phyloP scores from a whole-genome alignment of 768 basidiomycete genomes.

The Roridomyces roridus region DNA sequence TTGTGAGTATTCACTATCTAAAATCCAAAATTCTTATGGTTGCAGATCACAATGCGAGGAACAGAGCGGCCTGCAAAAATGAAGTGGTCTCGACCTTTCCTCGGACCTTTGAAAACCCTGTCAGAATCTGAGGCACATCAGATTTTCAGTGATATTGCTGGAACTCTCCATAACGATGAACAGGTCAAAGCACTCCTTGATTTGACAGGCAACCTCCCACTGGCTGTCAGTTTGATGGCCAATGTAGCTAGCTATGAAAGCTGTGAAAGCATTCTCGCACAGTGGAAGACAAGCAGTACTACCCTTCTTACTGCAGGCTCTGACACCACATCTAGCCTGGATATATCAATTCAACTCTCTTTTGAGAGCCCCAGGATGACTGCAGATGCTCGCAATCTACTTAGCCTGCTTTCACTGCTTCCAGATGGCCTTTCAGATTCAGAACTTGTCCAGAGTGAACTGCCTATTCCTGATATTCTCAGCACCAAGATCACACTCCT shows the following conservation, averaged over 20 bases:
- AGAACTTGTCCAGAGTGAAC: neutral
- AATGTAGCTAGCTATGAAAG: conserved; percentile 5
- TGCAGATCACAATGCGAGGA: conserved; percentile 13
- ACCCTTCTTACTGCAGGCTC: conserved; percentile 4
- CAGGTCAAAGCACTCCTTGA: neutral
- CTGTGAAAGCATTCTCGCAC: neutral
- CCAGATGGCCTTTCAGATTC: conserved; percentile 9
- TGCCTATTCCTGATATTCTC: neutral
- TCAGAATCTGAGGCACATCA: conserved; percentile 4
- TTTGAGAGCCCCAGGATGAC: conserved; percentile 1
- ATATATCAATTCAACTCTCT: conserved; percentile 1
- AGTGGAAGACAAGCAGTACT: neutral
- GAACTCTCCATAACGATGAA: neutral
- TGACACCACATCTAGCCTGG: conserved; percentile 3
- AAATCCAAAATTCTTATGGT: neutral
- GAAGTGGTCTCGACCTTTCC: conserved; percentile 13
- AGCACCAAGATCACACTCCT: neutral
- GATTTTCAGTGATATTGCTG: conserved; percentile 8
- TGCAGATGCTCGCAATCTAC: neutral
- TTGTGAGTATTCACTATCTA: no score
- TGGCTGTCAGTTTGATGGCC: conserved; percentile 4
- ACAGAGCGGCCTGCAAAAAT: conserved; percentile 7
- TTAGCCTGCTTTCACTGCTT: neutral
- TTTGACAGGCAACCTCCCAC: conserved; percentile 2
- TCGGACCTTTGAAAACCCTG: conserved; percentile 1